Evolutionary conservation across 495 filamentous ascomycete species (phyloP), one percentile per base, ranked within the genome.

Genomic region (Xanthoparmelia taractica): DNA sequence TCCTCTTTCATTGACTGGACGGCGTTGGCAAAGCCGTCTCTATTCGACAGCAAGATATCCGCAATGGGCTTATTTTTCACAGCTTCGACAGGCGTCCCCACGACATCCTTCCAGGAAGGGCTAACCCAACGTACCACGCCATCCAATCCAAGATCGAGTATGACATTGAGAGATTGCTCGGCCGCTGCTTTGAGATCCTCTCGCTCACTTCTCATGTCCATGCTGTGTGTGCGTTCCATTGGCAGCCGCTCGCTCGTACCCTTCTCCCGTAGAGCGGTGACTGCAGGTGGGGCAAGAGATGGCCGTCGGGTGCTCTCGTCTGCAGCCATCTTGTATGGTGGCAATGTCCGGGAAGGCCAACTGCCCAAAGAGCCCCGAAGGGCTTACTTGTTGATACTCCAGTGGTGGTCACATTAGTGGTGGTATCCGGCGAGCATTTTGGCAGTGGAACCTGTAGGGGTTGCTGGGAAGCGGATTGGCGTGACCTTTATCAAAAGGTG

Each of bases 121-220:
- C 93, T 97, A 63, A 94, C 92, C 91, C 95, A 97, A 71, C 89
- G 85, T 68, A 98, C 87, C 45, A 82, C 86, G 56, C 90, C 90
- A 68, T 96, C 89, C 56, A 97, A 79, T 68, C 87, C 89, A 59
- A 98, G 82, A 73, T 98, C 92, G 71, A 97, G 77, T 67, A 98
- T 97, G 60, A 96, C 88, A 75, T 96, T 97, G 71, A 94, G 78
- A 13, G 90, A 96, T 77, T 97, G 91, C 74, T 98, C 94, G 29
- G 94, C 94, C 27, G 92, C 95, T 77, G 95, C 87, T 69, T 90
- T 92, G 69, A 98, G 81, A 71, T 97, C 94, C 72, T 95, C 89
- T 59, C 91, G 83, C 75, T 96, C 94, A 64, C 85, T 85, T 58
- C 84, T 83, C 67, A 90, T 88, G 66, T 88, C 78, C 71, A 84